Percentiles rank a stretch among this genome's conserved stretches.
Evolutionary conservation across 1,139 yeast species (phyloP).

Genomic region (Pichia sp.): DNA sequence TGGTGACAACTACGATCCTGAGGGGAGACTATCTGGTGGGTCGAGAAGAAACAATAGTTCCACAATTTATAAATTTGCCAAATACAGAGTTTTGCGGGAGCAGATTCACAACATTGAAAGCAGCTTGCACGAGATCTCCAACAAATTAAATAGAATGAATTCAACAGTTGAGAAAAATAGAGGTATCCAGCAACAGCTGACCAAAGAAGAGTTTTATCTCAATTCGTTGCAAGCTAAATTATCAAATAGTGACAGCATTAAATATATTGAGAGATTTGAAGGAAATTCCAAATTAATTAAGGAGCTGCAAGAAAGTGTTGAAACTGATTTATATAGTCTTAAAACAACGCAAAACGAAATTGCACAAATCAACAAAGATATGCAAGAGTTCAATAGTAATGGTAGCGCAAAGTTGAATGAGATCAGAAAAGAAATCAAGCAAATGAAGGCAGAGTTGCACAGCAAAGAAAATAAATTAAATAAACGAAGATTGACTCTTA

Average conservation of each 20-base stretch:
- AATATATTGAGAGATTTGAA: conserved; percentile 37
- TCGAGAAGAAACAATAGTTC: conserved; percentile 57
- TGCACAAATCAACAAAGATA: conserved; percentile 59
- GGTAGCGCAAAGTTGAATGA: conserved; percentile 74
- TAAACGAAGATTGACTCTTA: conserved; percentile 45
- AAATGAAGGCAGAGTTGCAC: conserved; percentile 31
- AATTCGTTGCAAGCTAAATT: conserved; percentile 53
- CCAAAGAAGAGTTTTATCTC: conserved; percentile 61
- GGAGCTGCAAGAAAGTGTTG: conserved; percentile 29
- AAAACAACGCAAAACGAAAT: conserved; percentile 32
- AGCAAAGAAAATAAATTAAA: conserved; percentile 38
- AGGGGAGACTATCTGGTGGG: conserved; percentile 96
- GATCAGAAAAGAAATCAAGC: conserved; percentile 47
- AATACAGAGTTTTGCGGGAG: conserved; percentile 31
- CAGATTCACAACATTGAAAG: conserved; percentile 32
- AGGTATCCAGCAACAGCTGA: conserved; percentile 55
- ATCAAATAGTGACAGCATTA: conserved; percentile 51
- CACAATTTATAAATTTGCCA: conserved; percentile 58
- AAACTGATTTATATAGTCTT: conserved; percentile 19
- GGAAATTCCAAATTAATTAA: conserved; percentile 42
- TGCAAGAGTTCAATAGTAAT: conserved; percentile 71
- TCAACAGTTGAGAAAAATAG: conserved; percentile 43
- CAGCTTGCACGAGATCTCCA: conserved; percentile 35
- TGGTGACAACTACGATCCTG: conserved; percentile 94
- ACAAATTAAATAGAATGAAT: conserved; percentile 38